Base-by-base conservation (phyloP, 2,329 filamentous ascomycete species). In the Claviceps digitariae region DNA sequence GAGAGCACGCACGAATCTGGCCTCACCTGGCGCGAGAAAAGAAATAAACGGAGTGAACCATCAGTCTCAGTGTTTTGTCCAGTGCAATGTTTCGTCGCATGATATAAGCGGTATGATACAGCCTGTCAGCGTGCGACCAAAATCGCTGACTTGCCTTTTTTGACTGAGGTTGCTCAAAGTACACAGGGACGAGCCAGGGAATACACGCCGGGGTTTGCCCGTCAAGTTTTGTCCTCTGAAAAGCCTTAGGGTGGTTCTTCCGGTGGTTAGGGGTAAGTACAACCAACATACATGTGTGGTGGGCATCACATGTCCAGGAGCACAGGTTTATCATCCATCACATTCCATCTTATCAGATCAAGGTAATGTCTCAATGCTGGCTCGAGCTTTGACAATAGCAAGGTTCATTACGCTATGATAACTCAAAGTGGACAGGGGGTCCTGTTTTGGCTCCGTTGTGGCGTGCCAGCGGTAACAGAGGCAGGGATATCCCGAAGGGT, bases 311-410 rank as follows among this genome's bases (percentile, higher is more conserved):
- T 29, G 46, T 46, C 29, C 25, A 31, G 25, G 15, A 25, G 12
- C 21, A 13, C 13, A 31, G 21, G 9, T 44, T 36, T 43, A 40
- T 50, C 15, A 20, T 43, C 2, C 29, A 12, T 34, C 4, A 17
- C 46, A 12, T 21, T 36, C 25, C 29, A 55, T 55, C 51, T 53
- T 53, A 55, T 55, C 54, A 53, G 54, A 55, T 53, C 43, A 50
- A 50, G 36, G 20, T 23, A 21, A 40, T 40, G 17, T 20, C 13
- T 17, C 10, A 15, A 41, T 38, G 8, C n/a, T 38, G n/a, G 38
- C 21, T 9, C 13, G n/a, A 40, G 31, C 17, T 23, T 31, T 51
- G 48, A 47, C 34, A 38, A 44, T 9, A 17, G 27, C 21, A 46
- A 45, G 23, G 38, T 29, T 51, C 17, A 23, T 23, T 48, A 38